Evolutionary conservation across 768 basidiomycete species (phyloP).

Genomic region (Suillus clintonianus): DNA sequence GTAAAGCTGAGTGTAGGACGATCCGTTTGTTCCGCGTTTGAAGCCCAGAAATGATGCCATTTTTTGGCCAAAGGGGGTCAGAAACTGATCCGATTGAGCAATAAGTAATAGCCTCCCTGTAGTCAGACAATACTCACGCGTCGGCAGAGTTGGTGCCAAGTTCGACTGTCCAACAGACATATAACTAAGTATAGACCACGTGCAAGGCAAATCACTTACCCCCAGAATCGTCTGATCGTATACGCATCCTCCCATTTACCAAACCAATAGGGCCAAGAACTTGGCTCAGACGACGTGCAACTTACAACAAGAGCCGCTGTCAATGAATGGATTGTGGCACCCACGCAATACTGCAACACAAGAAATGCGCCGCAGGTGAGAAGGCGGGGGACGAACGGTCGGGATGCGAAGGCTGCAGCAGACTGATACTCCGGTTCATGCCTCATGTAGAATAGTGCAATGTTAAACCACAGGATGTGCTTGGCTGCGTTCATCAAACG

Average conservation of each 20-base stretch:
- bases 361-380: background rate
- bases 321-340: background rate
- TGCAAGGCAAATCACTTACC: constrained; percentile 30
- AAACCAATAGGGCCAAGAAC: constrained; percentile 42
- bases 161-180: constrained; percentile 20
- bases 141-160: constrained; percentile 42
- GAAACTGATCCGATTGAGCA: constrained; percentile 18
- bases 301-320: constrained; percentile 12
- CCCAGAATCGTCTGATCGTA: constrained; percentile 43
- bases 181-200: background rate
- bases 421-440: constrained; percentile 12
- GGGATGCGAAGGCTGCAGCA: background rate
- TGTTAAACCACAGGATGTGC: constrained; percentile 16
- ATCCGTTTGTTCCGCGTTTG: constrained; percentile 24
- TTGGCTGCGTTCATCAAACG: constrained; percentile 13
- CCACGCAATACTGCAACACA: background rate
- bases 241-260: constrained; percentile 35
- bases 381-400: background rate
- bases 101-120: background rate
- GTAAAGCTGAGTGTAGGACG: constrained; percentile 37
- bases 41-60: constrained; percentile 25
- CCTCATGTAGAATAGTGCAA: constrained; percentile 10
- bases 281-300: constrained; percentile 23
- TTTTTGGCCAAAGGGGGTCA: constrained; percentile 28
- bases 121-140: constrained; percentile 25